phyloP scores from a whole-genome alignment of 495 filamentous ascomycete species.

The Penicillium riverlandense region DNA sequence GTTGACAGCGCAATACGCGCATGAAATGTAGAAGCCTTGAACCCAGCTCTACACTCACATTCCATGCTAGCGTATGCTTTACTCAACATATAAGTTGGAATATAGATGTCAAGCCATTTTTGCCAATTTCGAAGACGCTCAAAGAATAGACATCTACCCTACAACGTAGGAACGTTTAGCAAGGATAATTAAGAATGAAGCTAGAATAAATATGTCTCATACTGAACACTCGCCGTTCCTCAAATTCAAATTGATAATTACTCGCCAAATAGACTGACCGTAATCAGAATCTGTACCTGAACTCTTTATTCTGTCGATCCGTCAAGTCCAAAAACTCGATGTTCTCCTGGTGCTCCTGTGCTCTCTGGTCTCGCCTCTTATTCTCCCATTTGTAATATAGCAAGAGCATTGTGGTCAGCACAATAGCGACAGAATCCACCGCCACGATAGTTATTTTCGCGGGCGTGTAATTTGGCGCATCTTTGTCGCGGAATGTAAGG shows the following conservation, averaged over 20 bases:
- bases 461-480: slow-evolving; percentile 48
- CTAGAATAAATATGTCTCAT: too few species aligned
- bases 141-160: too few species aligned
- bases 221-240: not conserved
- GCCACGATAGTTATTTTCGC: slow-evolving; percentile 52
- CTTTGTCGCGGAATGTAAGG: slow-evolving; percentile 41
- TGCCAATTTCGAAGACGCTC: too few species aligned
- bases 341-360: slow-evolving; percentile 45
- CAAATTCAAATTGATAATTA: not conserved
- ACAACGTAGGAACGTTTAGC: too few species aligned
- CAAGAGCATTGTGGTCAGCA: slow-evolving; percentile 32
- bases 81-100: too few species aligned
- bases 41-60: too few species aligned
- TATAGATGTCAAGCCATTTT: too few species aligned
- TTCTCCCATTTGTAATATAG: slow-evolving; percentile 51
- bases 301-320: slow-evolving; percentile 25
- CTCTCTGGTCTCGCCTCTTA: slow-evolving; percentile 14
- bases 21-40: too few species aligned
- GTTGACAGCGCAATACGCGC: too few species aligned
- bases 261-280: not conserved
- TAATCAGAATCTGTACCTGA: slow-evolving; percentile 6
- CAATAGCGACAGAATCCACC: slow-evolving; percentile 30
- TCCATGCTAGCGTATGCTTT: too few species aligned
- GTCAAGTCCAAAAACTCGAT: slow-evolving; percentile 50
- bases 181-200: too few species aligned